Percentiles rank a stretch among this genome's conserved stretches.
These are phyloP conservation scores for Hypomontagnella monticulosa DNA, from an alignment of 495 filamentous ascomycete genomes.

Conservation along the genomic window DNA sequence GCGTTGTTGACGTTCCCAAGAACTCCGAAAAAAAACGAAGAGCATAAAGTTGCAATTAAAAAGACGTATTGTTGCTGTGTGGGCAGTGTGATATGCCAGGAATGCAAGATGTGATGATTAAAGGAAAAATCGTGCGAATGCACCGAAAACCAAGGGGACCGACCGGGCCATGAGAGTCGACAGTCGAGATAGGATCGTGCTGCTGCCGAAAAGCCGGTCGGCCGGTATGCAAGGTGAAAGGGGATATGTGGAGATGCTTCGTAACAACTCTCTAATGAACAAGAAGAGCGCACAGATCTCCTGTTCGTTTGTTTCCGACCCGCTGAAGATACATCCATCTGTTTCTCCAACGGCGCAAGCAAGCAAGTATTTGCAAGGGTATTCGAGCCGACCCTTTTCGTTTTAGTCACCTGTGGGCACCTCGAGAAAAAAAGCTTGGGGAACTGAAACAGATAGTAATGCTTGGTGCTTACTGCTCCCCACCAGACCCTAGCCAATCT, in stretches of 20 bases:
- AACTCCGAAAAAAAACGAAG: slow-evolving; percentile 22
- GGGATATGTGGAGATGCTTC: background rate
- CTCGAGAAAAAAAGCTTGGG: slow-evolving; percentile 1
- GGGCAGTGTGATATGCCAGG: slow-evolving; percentile 10
- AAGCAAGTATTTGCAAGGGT: slow-evolving; percentile 18
- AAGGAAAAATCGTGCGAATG: slow-evolving; percentile 20
- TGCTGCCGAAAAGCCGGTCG: slow-evolving; percentile 7
- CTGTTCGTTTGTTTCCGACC: slow-evolving; percentile 11
- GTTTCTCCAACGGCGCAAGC: slow-evolving; percentile 4
- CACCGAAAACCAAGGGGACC: background rate
- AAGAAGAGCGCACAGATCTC: slow-evolving; percentile 12
- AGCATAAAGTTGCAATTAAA: slow-evolving; percentile 29
- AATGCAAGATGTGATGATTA: slow-evolving; percentile 12
- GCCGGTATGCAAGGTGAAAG: slow-evolving; percentile 3
- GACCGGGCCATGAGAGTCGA: slow-evolving; percentile 1
- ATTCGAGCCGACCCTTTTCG: slow-evolving; percentile 36
- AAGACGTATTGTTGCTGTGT: slow-evolving; percentile 25
- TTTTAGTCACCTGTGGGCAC: slow-evolving; percentile 8
- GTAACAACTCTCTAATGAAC: slow-evolving; percentile 1
- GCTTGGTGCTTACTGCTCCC: slow-evolving; percentile 13
- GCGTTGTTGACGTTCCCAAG: slow-evolving; percentile 34
- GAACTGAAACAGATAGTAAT: slow-evolving; percentile 31
- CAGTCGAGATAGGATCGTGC: slow-evolving; percentile 5
- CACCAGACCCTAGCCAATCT: slow-evolving; percentile 19
- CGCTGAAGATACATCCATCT: slow-evolving; percentile 8